Conservation (phyloP, 2,329 filamentous ascomycete genomes). For the Exophiala dermatitidis region DNA sequence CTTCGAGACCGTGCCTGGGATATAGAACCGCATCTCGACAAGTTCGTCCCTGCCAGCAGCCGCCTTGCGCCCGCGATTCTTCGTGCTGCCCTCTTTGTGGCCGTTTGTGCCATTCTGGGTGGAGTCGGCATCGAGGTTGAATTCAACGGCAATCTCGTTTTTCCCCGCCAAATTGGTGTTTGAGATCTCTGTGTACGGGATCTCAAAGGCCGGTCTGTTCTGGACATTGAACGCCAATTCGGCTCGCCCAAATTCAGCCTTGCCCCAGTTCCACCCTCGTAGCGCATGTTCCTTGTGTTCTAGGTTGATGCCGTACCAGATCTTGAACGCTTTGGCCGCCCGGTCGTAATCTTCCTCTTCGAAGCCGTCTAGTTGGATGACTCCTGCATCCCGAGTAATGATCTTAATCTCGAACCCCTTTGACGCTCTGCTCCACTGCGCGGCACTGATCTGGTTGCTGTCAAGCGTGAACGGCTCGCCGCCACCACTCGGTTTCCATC, state of each 20-base stretch:
- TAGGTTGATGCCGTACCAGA: slow-evolving; percentile 91
- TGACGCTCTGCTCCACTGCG: slow-evolving; percentile 90
- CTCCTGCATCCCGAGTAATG: slow-evolving; percentile 69
- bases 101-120: slow-evolving; percentile 67
- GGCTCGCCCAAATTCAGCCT: slow-evolving; percentile 90
- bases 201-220: slow-evolving; percentile 91
- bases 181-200: slow-evolving; percentile 93
- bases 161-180: slow-evolving; percentile 97
- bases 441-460: slow-evolving; percentile 71
- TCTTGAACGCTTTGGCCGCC: slow-evolving; percentile 86
- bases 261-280: slow-evolving; percentile 98
- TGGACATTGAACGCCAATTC: slow-evolving; percentile 96
- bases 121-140: slow-evolving; percentile 66
- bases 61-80: slow-evolving; percentile 76
- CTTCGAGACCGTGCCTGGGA: slow-evolving; percentile 77
- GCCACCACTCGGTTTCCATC: slow-evolving; percentile 84
- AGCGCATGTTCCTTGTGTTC: slow-evolving; percentile 91
- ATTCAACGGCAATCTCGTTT: slow-evolving; percentile 95
- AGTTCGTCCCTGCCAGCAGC: slow-evolving; percentile 85
- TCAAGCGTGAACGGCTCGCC: slow-evolving; percentile 86
- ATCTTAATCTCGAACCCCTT: slow-evolving; percentile 94
- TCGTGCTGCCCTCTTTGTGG: slow-evolving; percentile 61
- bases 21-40: slow-evolving; percentile 98
- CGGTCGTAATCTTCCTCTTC: slow-evolving; percentile 91
- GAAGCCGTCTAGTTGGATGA: slow-evolving; percentile 93